Evolutionary conservation across 371 early-diverging fungal genomes (phyloP), one percentile per base, ranked within the genome.

Genomic region (Mucor lusitanicus): DNA sequence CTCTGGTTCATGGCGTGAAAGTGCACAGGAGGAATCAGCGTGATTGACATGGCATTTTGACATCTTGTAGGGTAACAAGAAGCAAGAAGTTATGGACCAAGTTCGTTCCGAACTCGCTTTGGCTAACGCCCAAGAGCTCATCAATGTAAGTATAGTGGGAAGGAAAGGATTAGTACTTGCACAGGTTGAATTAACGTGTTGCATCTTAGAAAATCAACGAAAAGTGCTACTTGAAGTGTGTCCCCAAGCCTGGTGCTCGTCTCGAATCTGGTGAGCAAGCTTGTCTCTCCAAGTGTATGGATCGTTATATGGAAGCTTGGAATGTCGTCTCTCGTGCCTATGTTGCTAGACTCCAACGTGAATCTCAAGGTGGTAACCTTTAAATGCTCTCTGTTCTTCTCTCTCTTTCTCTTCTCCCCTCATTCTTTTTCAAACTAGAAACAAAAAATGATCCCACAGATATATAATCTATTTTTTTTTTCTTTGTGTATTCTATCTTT

Each of bases 281-380:
- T 44, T 91, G 91, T 76, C 76, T 94, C 46, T 85, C 88, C 39
- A 90, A 91, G 82, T 94, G 94, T 84, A 91, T 92, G 87, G 93
- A 94, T 71, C 91, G 92, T 68, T 94, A 92, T 83, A 88, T 94
- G 88, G 91, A 92, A 65, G 87, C 93, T 62, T 94, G 94, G 94
- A 93, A 94, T 71, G 82, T 88, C 39, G 91, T 93, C 39, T 93
- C 94, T 39, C 87, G 90, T 59, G 81, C 92, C 12, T 94, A 92
- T 60, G 86, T 92, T 37, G 77, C 79, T 63, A 85, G 91, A 61
- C 82, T 91, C 39, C 91, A 91, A 75, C 83, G 88, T 61, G 92
- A 92, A 71, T 82, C 84, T 28, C 84, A 82, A 67, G 80, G 82
- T 73, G 77, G 74, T 42, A 73, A 65, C 63, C 35, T 69, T 44